Evolutionary conservation across 352 stramenopile genomes (phyloP), one percentile per base, ranked within the genome.

Genomic region (Nothophytophthora sp.): DNA sequence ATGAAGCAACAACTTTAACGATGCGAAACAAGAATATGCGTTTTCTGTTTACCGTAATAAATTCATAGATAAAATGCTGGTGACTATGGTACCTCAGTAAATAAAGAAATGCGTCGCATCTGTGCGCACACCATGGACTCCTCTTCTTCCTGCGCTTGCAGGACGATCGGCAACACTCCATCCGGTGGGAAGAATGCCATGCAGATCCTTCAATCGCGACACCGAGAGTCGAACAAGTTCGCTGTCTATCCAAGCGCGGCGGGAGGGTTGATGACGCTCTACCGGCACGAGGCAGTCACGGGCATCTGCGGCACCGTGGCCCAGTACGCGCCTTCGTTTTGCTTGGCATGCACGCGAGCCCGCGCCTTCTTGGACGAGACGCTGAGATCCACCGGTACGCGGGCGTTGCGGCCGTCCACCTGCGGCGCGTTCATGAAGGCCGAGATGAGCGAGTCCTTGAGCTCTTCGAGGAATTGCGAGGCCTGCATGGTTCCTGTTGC

Each of bases 381-480:
- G 19, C 59, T 74, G 29, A 89, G 59, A 41, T 91, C 81, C 52
- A 89, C 63, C 0, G 81, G 81, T 37, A 91, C 81, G 33, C 81
- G 75, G 1, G 67, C 77, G 41, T 75, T 79, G 53, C 80, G 81
- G 19, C 51, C 71, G 54, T 91, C 81, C 46, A 91, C 65, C 62
- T 91, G 81, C 45, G 81, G 81, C 24, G 73, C 81, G 60, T 81
- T 88, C 81, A 91, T 89, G 53, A 91, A 91, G 35, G 81, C 81
- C 25, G 55, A 64, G 13, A 91, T 60, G 20, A 91, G 47, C 20
- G 65, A 67, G n/a, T 85, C n/a, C n/a, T n/a, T n/a, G n/a, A n/a
- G n/a, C n/a, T n/a, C n/a, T n/a, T n/a, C 51, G 35, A 77, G 52
- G 38, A 91, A 60, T 50, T 88, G 73, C 28, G 76, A 61, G 19